Evolutionary conservation across 345 rosid genomes (phyloP).

Genomic region (Luvunga scandens): DNA sequence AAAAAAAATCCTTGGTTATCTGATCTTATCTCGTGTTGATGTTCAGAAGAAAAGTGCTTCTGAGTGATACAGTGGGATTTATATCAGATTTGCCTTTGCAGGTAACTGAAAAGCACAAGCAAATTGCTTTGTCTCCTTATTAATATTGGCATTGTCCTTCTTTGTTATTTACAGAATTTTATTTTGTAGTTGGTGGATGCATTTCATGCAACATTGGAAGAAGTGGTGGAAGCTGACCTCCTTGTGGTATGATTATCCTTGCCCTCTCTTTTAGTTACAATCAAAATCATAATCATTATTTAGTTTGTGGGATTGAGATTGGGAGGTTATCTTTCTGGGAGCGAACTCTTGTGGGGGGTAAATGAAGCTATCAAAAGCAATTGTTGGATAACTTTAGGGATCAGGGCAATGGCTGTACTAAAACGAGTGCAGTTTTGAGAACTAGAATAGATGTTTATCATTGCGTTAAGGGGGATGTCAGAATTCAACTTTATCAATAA

Average conservation of each 20-base stretch:
- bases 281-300: background rate
- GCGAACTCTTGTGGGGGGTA: too few relatives aligned
- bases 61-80: constrained; percentile 95
- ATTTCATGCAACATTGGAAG: constrained; percentile 91
- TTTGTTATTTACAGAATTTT: constrained; percentile 6
- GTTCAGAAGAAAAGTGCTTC: constrained; percentile 77
- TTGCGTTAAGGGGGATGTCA: too few relatives aligned
- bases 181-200: constrained; percentile 77
- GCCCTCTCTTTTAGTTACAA: background rate
- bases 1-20: background rate
- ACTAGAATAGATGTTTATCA: too few relatives aligned
- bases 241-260: constrained; percentile 60
- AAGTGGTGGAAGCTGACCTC: constrained; percentile 90
- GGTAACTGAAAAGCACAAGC: constrained; percentile 40
- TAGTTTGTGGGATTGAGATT: too few relatives aligned
- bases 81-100: constrained; percentile 90
- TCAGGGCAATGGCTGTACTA: too few relatives aligned
- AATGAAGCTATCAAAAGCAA: too few relatives aligned
- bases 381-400: too few relatives aligned
- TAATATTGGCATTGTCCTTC: background rate
- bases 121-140: background rate
- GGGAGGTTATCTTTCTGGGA: too few relatives aligned
- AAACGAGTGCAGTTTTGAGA: too few relatives aligned
- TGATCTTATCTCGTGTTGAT: constrained; percentile 14
- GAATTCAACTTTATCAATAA: too few relatives aligned